Percentiles rank a stretch among this genome's conserved stretches.
phyloP scores from a whole-genome alignment of 2,329 filamentous ascomycete genomes.

The Aspergillus fischeri region DNA sequence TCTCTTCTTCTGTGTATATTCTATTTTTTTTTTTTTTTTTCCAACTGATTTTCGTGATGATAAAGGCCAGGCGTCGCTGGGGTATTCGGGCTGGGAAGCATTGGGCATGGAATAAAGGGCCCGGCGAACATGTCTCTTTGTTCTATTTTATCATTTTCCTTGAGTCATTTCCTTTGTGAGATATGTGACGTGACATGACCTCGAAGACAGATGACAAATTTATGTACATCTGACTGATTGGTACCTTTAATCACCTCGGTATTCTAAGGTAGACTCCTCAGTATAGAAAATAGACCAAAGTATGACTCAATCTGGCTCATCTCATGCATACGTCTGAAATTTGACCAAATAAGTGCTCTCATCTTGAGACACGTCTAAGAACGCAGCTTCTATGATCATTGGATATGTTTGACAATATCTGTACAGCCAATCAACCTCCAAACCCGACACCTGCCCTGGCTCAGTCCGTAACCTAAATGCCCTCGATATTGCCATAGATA shows the following conservation, averaged over 20 bases:
- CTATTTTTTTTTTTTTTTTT: conserved; percentile 2
- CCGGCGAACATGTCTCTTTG: conserved; percentile 9
- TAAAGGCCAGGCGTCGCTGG: neutral
- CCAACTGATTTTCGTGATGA: neutral
- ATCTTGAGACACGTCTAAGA: neutral
- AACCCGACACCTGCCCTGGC: neutral
- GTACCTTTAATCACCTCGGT: neutral
- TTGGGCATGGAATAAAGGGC: neutral
- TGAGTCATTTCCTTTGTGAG: conserved; percentile 5
- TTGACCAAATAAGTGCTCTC: neutral
- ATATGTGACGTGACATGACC: conserved; percentile 14
- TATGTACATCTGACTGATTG: neutral
- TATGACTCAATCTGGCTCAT: neutral
- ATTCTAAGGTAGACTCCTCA: neutral
- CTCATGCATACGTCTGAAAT: neutral
- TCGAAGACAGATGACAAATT: conserved; percentile 2
- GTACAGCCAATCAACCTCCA: neutral
- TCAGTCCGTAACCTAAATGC: neutral
- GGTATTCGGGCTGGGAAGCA: neutral
- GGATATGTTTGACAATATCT: neutral
- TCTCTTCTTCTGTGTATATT: conserved; percentile 5
- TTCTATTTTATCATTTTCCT: conserved; percentile 3
- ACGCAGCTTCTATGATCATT: neutral
- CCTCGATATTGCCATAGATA: neutral
- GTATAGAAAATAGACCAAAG: neutral